A percentile compares a stretch with the other conserved stretches of the same genome.
These are phyloP conservation scores for Candida vaughaniae DNA, from an alignment of 805 yeast genomes.

Conservation along the genomic window DNA sequence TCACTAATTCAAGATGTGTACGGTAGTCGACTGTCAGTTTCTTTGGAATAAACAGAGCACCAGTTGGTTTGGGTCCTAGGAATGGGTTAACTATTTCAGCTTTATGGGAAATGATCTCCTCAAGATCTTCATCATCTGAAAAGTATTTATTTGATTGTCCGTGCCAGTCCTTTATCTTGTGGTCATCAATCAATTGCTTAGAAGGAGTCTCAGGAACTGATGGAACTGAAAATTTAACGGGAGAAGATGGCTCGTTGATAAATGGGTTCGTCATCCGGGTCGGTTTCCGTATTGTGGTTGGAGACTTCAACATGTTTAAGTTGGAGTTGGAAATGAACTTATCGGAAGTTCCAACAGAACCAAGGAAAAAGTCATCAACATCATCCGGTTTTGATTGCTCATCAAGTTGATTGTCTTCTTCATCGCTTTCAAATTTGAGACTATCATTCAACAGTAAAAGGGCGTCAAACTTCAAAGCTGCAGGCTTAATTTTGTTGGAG, in stretches of 20 bases:
- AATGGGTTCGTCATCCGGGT: conserved; percentile 1
- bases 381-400: conserved; percentile 6
- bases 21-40: conserved; percentile 15
- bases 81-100: conserved; percentile 24
- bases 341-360: conserved; percentile 1
- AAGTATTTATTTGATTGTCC: conserved; percentile 30
- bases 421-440: conserved; percentile 29
- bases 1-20: conserved; percentile 28
- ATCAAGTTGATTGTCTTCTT: conserved; percentile 2
- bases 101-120: conserved; percentile 1
- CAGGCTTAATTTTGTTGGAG: conserved; percentile 9
- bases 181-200: conserved; percentile 32
- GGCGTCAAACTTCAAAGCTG: conserved; percentile 18
- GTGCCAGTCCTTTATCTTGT: conserved; percentile 36
- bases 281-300: conserved; percentile 1
- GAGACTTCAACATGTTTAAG: conserved; percentile 5
- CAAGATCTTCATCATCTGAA: conserved; percentile 31
- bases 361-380: conserved; percentile 17
- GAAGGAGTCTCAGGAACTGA: conserved; percentile 27
- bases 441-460: conserved; percentile 20
- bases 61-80: conserved; percentile 4
- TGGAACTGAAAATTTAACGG: conserved; percentile 2
- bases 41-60: background rate
- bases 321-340: conserved; percentile 6
- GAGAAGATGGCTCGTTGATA: conserved; percentile 6